Evolutionary conservation across 495 filamentous ascomycete genomes (phyloP), one percentile per base, ranked within the genome.

Genomic region (Neurospora sp.): DNA sequence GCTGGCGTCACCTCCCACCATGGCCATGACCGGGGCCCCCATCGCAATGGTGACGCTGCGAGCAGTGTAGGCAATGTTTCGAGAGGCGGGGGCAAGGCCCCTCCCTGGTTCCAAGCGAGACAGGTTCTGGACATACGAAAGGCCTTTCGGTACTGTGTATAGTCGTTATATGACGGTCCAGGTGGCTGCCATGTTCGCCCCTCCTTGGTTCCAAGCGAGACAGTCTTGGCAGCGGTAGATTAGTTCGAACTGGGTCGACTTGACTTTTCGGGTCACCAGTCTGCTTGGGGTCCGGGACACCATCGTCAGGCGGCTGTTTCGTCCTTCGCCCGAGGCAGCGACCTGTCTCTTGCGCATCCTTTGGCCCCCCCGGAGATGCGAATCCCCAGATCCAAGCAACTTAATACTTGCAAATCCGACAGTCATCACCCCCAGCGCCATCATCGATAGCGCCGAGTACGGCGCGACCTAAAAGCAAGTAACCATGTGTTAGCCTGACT

Each of bases 211-310:
- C 88, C 89, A 91, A 3, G 80, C 79, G 44, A 88, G 83, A 80
- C 90, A 92, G 78, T 86, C 83, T 76, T 88, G 81, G 82, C 90
- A 92, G 31, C 87, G 83, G 80, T 89, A 91, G 40, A 90, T 84
- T 22, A 90, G 77, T 70, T 85, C 85, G 77, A 86, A 92, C 75
- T 83, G 74, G 53, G 81, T 82, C 31, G 31, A 35, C 0, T 35
- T 35, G 31, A 35, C 31, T 35, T 38, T 35, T 38, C 40, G 40
- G 40, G 40, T 12, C 40, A 40, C 4, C 40, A 40, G 10, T 4
- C 40, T 40, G 40, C 4, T 40, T 4, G 40, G 40, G 40, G 40
- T 14, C 12, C 40, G 40, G 12, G 40, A 40, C 40, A 40, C 40
- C 10, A 40, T 40, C 40, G 40, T 40, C 40, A 40, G 40, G 40